Evolutionary conservation across 2,329 filamentous ascomycete species (phyloP).

Genomic region (Dactylellina cionopaga): DNA sequence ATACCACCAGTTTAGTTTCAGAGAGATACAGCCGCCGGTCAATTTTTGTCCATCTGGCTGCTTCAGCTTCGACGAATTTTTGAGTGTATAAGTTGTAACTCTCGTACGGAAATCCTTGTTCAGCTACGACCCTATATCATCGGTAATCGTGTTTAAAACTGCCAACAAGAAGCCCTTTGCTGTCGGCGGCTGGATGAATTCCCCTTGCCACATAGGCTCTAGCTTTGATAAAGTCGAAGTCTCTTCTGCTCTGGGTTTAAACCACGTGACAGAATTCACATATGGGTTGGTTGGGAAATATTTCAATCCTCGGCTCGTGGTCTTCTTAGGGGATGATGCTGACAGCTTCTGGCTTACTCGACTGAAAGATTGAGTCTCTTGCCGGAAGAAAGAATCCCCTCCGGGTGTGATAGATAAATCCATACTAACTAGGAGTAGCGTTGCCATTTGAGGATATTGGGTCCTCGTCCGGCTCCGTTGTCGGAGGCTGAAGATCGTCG

Average conservation of each 20-base stretch:
- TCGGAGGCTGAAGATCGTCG: neutral
- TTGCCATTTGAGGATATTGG: neutral
- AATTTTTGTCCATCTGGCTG: constrained; percentile 12
- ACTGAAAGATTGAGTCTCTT: neutral
- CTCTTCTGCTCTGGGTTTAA: neutral
- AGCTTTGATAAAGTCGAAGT: constrained; percentile 8
- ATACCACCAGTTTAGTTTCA: constrained; percentile 1
- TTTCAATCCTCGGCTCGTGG: neutral
- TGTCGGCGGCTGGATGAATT: constrained; percentile 6
- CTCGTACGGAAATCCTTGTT: constrained; percentile 15
- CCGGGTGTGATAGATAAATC: constrained; percentile 8
- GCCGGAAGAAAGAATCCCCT: constrained; percentile 8
- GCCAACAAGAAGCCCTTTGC: constrained; percentile 18
- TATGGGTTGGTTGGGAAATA: neutral
- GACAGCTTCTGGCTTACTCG: neutral
- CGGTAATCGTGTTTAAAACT: neutral
- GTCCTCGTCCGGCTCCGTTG: constrained; percentile 14
- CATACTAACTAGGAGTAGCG: neutral
- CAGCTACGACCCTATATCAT: constrained; percentile 20
- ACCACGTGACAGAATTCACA: constrained; percentile 19
- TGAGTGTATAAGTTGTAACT: constrained; percentile 20
- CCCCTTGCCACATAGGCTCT: constrained; percentile 20
- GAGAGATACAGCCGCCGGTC: constrained; percentile 3
- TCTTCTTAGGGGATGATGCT: too few relatives aligned
- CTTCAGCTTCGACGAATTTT: constrained; percentile 17